phyloP scores from a whole-genome alignment of 1,139 yeast species.

The Yamadazyma dushanensis region DNA sequence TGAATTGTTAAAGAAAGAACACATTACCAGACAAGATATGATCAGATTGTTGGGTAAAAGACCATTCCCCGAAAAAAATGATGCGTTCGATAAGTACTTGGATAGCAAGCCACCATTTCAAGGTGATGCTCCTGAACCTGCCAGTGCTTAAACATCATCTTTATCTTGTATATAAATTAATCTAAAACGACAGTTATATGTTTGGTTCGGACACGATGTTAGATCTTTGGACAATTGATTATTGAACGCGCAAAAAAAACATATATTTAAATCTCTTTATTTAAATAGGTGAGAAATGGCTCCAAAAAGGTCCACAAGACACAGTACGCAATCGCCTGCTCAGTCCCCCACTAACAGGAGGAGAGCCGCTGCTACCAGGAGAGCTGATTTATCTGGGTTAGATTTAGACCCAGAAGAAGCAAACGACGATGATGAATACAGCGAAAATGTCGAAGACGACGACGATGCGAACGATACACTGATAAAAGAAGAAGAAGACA shows the following conservation, averaged over 20 bases:
- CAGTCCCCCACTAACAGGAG: slow-evolving; percentile 9
- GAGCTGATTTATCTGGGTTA: slow-evolving; percentile 27
- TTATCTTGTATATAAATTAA: slow-evolving; percentile 7
- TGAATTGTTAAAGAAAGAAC: slow-evolving; percentile 79
- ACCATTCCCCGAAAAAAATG: slow-evolving; percentile 87
- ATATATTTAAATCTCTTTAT: neutral
- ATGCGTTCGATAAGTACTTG: slow-evolving; percentile 87
- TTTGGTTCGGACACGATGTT: no score
- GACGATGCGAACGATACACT: slow-evolving; percentile 8
- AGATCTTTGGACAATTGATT: no score
- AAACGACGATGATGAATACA: slow-evolving; percentile 23
- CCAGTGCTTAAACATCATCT: slow-evolving; percentile 2
- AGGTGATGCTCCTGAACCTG: slow-evolving; percentile 6
- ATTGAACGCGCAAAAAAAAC: slow-evolving; percentile 3
- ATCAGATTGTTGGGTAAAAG: slow-evolving; percentile 81
- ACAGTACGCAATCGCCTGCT: slow-evolving; percentile 7
- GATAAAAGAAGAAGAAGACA: slow-evolving; percentile 16
- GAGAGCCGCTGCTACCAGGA: slow-evolving; percentile 13
- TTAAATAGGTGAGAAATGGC: slow-evolving; percentile 5
- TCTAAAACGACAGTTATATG: neutral
- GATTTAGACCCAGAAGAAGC: slow-evolving; percentile 24
- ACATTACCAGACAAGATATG: slow-evolving; percentile 89
- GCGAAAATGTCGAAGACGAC: slow-evolving; percentile 18
- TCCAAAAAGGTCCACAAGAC: slow-evolving; percentile 9
- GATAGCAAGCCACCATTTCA: slow-evolving; percentile 39